Percentiles rank a stretch among this genome's conserved stretches.
Conservation (phyloP, 768 basidiomycete species). For the Lactifluus piperatus region DNA sequence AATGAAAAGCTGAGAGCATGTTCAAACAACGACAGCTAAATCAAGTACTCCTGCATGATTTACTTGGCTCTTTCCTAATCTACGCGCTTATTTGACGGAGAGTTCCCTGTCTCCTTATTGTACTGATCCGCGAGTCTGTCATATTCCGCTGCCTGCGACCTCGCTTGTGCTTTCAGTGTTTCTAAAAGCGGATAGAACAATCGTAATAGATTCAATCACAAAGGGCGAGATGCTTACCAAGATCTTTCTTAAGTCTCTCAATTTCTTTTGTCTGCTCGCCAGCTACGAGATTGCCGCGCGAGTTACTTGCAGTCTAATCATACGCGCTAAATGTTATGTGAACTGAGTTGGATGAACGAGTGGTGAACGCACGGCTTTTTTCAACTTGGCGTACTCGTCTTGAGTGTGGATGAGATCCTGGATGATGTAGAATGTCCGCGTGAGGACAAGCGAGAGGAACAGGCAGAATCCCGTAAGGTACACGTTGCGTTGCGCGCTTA, state of each 20-base stretch:
- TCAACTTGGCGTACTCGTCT: slow-evolving; percentile 79
- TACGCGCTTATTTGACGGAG: slow-evolving; percentile 49
- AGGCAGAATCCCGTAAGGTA: slow-evolving; percentile 92
- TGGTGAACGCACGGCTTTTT: slow-evolving; percentile 37
- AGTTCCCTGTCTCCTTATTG: slow-evolving; percentile 58
- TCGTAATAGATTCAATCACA: neutral
- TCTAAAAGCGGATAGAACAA: slow-evolving; percentile 32
- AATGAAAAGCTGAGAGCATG: neutral
- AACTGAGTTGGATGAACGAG: neutral
- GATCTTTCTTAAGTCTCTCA: slow-evolving; percentile 57
- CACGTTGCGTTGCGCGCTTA: slow-evolving; percentile 78
- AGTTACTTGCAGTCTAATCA: slow-evolving; percentile 28
- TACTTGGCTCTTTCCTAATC: slow-evolving; percentile 34
- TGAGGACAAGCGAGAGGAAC: slow-evolving; percentile 91
- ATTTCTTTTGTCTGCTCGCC: slow-evolving; percentile 47
- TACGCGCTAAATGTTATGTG: neutral
- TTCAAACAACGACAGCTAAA: neutral
- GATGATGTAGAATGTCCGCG: slow-evolving; percentile 86
- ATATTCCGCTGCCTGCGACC: slow-evolving; percentile 70
- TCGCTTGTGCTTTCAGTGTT: slow-evolving; percentile 74
- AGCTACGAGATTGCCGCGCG: slow-evolving; percentile 25
- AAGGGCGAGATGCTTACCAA: slow-evolving; percentile 27
- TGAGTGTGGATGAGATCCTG: slow-evolving; percentile 87
- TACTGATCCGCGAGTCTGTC: slow-evolving; percentile 74
- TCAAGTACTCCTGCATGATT: neutral